Conservation (phyloP, 176 grass and related monocot species). For the Oryza coarctata region DNA sequence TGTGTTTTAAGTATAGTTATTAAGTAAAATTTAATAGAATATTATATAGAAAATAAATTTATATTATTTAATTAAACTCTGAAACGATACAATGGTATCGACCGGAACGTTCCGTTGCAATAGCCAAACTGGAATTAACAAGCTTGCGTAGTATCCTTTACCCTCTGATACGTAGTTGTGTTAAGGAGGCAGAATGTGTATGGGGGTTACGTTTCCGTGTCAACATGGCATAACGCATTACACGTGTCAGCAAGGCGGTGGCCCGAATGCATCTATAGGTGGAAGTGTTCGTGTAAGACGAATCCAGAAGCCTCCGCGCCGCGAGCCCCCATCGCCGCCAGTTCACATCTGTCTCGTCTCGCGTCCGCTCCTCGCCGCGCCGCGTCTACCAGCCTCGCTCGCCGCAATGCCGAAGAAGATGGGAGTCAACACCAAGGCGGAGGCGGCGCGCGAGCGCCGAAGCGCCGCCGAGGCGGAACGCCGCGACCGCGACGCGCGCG, state of each 20-base stretch:
- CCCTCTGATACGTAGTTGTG: no score
- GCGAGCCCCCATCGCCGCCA: not conserved
- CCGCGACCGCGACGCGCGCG: slow-evolving; percentile 39
- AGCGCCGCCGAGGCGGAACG: slow-evolving; percentile 48
- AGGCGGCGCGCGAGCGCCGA: slow-evolving; percentile 41
- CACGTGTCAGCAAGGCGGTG: not conserved
- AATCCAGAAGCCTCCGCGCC: not conserved
- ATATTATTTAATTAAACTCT: no score
- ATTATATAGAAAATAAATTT: no score
- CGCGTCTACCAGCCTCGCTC: no score
- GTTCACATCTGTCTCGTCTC: not conserved
- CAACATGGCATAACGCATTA: not conserved
- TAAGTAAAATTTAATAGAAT: no score
- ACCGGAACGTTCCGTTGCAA: no score
- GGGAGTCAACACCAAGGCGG: slow-evolving; percentile 70
- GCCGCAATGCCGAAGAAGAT: slow-evolving; percentile 76
- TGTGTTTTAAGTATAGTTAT: no score
- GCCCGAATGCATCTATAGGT: not conserved
- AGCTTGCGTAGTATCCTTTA: no score
- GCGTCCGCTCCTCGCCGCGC: not conserved
- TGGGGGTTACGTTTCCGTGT: not conserved
- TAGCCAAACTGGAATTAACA: no score
- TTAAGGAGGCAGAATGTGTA: not conserved
- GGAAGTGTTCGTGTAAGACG: not conserved
- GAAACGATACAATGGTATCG: no score